Evolutionary conservation across 176 grass and related monocot genomes (phyloP).

Genomic region (Bonia amplexicaulis): DNA sequence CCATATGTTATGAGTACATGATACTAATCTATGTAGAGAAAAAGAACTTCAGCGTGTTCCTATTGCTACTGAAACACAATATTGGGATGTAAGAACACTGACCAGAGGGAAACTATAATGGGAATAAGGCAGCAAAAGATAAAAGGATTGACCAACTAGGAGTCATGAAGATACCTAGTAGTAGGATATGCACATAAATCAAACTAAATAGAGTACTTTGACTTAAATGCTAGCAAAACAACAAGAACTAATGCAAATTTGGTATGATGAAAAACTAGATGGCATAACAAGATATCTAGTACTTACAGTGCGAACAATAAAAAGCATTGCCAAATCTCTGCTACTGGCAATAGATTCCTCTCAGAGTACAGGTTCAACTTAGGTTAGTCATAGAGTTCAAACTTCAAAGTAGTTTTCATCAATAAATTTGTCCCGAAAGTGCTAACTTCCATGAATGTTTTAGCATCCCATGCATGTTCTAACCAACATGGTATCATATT

Average conservation of each 20-base stretch:
- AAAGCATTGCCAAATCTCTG: neutral
- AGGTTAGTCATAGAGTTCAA: neutral
- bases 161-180: neutral
- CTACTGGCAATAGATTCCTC: neutral
- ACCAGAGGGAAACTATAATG: neutral
- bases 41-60: neutral
- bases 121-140: neutral
- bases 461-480: neutral
- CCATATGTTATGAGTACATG: slow-evolving; percentile 1
- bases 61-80: neutral
- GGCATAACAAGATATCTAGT: neutral
- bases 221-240: neutral
- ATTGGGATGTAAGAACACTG: neutral
- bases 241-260: neutral
- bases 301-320: neutral
- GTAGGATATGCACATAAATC: neutral
- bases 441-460: neutral
- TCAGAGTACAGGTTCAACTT: neutral
- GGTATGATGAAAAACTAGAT: neutral
- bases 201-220: neutral
- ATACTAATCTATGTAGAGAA: neutral
- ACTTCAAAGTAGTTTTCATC: neutral
- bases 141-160: neutral
- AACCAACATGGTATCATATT: neutral
- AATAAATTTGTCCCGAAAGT: neutral